Evolutionary conservation across 768 basidiomycete species (phyloP), one percentile per base, ranked within the genome.

Genomic region (Nidula microcarpa): DNA sequence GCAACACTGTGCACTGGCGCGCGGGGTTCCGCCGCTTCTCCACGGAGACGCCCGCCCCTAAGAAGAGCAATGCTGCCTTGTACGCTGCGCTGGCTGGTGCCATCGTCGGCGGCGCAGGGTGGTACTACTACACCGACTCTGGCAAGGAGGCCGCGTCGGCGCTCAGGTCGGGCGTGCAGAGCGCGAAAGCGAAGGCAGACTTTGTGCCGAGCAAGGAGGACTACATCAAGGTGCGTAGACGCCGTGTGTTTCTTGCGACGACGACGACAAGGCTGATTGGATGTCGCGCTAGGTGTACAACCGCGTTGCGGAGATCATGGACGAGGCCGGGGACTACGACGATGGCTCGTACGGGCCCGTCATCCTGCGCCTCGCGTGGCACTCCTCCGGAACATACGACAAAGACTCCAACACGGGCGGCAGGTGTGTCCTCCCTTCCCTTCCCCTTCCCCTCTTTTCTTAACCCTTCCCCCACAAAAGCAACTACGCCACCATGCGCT

Each of bases 401-500:
- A 89, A 90, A 74, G 80, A 81, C 0, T 72, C 78, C 44, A 80
- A 81, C 54, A 85, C 86, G 13, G 91, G 91, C 55, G 91, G 91
- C 71, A 93, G 91, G 91, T 85, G 58, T 47, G 73, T 64, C 33
- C 23, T n/a, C 33, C 33, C 23, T 57, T 13, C 35, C 34, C 33
- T 17, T 18, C 52, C 11, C 55, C 49, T 33, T 30, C 39, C 47
- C 55, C 49, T 55, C 41, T 59, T 58, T 49, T 43, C 41, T 45
- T 58, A 16, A 23, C 51, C 23, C 46, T 54, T 41, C 32, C 65
- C 23, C 23, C 23, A 30, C 23, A 30, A 30, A 30, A 89, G 91
- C 78, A 98, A 99, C 80, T 94, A 92, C 59, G 96, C 97, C 2
- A 98, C 96, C 18, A 99, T 99, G 96, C 89, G 96, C 52, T 99